Evolutionary conservation across 2,329 filamentous ascomycete species (phyloP), one percentile per base, ranked within the genome.

Genomic region (Colletotrichum limetticola): DNA sequence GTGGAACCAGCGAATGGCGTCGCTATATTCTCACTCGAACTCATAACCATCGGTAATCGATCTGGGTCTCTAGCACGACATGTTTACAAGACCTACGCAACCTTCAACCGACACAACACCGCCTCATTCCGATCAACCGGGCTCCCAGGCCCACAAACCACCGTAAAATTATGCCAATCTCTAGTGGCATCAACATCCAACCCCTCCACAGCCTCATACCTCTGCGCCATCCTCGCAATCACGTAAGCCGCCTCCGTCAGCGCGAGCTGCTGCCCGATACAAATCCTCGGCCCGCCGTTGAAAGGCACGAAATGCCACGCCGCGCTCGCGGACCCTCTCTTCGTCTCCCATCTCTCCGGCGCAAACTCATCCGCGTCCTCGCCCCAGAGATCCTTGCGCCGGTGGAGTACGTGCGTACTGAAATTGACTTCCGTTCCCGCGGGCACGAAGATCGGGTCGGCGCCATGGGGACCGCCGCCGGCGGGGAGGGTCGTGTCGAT

Each of bases 281-380:
- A 83, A 6, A 81, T 79, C 37, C 82, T 75, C 11, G 82, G 82
- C 0, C 81, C 82, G 4, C 80, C 81, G 62, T 81, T 84, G 69
- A 83, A 84, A 1, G 80, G 80, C 7, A 81, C 74, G 56, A 80
- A 83, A 19, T 78, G 81, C 80, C 79, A 83, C 9, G 78, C 78
- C 4, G 78, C 69, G 2, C 69, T 26, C 52, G 57, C 64, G 1
- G 58, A 49, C 1, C 69, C 58, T 30, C 78, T 74, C 3, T 76
- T 78, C 61, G 70, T 74, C 30, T 82, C 83, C 83, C 83, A 85
- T 14, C 83, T 74, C 64, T 83, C 82, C 0, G 82, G 83, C 1
- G 77, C 75, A 57, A 84, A 84, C n/a, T 79, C 77, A 2, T 78
- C 76, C 1, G 81, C 80, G 61, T 83, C 82, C 0, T 74, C 49